These are phyloP conservation scores for Coemansia sp. DNA, from an alignment of 192 early-diverging fungal species.

Conservation along the genomic window DNA sequence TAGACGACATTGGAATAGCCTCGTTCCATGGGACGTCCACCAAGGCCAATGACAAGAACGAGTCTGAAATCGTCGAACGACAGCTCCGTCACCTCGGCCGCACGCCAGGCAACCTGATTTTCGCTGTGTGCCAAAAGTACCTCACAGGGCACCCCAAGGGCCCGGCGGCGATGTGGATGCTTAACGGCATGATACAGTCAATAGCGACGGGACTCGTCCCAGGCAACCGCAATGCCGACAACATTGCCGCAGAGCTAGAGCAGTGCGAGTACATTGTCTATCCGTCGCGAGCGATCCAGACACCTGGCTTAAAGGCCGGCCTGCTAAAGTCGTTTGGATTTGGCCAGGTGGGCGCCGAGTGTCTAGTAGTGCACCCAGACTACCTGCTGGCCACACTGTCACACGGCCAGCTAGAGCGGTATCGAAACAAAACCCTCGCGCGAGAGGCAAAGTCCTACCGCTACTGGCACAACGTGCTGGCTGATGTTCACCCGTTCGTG, in stretches of 20 bases:
- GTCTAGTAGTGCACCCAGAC: slow-evolving; percentile 72
- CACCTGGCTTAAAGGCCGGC: slow-evolving; percentile 65
- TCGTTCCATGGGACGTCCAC: slow-evolving; percentile 98
- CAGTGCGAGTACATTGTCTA: slow-evolving; percentile 84
- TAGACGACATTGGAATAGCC: slow-evolving; percentile 91
- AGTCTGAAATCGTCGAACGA: slow-evolving; percentile 82
- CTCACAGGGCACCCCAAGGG: slow-evolving; percentile 96
- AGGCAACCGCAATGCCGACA: slow-evolving; percentile 85
- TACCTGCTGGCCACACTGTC: slow-evolving; percentile 60
- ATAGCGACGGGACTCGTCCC: slow-evolving; percentile 86
- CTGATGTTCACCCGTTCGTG: slow-evolving; percentile 24
- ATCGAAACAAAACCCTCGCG: background rate
- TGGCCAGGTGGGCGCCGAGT: slow-evolving; percentile 79
- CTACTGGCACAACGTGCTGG: slow-evolving; percentile 43
- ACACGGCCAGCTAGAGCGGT: slow-evolving; percentile 18
- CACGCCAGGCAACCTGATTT: slow-evolving; percentile 77
- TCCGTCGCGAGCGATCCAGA: slow-evolving; percentile 68
- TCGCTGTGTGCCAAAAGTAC: slow-evolving; percentile 89
- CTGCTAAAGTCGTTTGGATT: slow-evolving; percentile 77
- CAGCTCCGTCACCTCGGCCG: slow-evolving; percentile 90
- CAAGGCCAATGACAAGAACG: slow-evolving; percentile 95
- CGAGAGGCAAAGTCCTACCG: slow-evolving; percentile 27
- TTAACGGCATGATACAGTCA: slow-evolving; percentile 87
- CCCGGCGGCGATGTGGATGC: slow-evolving; percentile 96
- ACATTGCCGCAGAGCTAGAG: slow-evolving; percentile 60